Evolutionary conservation across 106 monocot genomes (phyloP).

Genomic region (Dioscorea zingiberensis): DNA sequence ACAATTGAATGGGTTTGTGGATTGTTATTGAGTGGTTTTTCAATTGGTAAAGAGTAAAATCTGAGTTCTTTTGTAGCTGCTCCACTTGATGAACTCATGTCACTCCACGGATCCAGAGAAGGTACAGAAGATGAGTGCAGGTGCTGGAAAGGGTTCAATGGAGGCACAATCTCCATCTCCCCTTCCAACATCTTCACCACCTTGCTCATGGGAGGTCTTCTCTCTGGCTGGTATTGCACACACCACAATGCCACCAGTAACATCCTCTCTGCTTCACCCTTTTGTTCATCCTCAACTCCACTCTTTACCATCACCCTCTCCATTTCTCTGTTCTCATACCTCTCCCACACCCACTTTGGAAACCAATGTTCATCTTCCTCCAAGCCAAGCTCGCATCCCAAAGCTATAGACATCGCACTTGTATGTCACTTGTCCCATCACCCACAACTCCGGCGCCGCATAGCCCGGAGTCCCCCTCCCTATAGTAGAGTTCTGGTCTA

Average conservation of each 20-base stretch:
- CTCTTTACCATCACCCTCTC: background rate
- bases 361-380: background rate
- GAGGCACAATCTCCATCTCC: conserved; percentile 1
- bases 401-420: conserved; percentile 17
- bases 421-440: conserved; percentile 6
- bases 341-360: conserved; percentile 13
- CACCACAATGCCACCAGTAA: conserved; percentile 10
- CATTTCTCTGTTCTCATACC: background rate
- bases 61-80: too few species aligned
- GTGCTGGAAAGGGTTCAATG: conserved; percentile 12
- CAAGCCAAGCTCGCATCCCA: conserved; percentile 5
- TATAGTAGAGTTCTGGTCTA: conserved; percentile 12
- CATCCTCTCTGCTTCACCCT: conserved; percentile 5
- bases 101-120: too few species aligned
- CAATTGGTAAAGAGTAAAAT: too few species aligned
- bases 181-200: conserved; percentile 20
- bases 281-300: background rate
- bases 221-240: conserved; percentile 6
- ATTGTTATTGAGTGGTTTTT: too few species aligned
- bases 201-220: conserved; percentile 9
- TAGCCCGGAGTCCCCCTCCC: conserved; percentile 6
- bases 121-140: background rate
- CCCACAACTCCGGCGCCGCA: conserved; percentile 11
- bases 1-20: too few species aligned
- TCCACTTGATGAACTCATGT: too few species aligned